Percentiles rank a stretch among this genome's conserved stretches.
Evolutionary conservation across 2,329 filamentous ascomycete species (phyloP).

Genomic region (Neonectria faginata): DNA sequence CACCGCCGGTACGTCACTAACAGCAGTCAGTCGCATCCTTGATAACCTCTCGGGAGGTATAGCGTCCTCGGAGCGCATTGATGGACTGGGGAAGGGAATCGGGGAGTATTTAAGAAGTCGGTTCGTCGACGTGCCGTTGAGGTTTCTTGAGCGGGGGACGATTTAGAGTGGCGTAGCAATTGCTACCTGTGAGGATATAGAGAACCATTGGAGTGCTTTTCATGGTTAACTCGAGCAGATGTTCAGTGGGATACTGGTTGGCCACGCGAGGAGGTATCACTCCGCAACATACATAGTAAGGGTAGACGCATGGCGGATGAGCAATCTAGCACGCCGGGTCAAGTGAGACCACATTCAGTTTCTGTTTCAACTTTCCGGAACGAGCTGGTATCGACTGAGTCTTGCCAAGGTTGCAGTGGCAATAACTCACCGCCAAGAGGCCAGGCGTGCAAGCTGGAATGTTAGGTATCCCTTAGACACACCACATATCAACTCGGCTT

Average conservation of each 20-base stretch:
- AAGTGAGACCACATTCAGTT: not conserved
- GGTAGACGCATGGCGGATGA: no score
- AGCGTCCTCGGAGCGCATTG: constrained; percentile 56
- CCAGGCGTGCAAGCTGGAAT: not conserved
- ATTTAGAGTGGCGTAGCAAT: constrained; percentile 35
- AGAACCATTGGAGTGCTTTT: not conserved
- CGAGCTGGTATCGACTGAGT: not conserved
- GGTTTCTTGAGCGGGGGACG: constrained; percentile 55
- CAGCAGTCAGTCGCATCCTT: constrained; percentile 48
- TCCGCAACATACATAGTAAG: no score
- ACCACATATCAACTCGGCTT: not conserved
- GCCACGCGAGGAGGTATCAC: no score
- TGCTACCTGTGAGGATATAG: not conserved
- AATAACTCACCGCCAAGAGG: not conserved
- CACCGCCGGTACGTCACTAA: not conserved
- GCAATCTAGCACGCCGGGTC: not conserved
- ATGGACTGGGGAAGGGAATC: constrained; percentile 60
- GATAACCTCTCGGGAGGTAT: constrained; percentile 60
- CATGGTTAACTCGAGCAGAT: not conserved
- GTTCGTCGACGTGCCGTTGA: constrained; percentile 57
- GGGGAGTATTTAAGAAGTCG: constrained; percentile 59
- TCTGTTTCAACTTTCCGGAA: not conserved
- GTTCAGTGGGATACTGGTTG: not conserved
- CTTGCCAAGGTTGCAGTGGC: no score
- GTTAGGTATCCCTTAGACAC: not conserved